Evolutionary conservation across 768 basidiomycete genomes (phyloP), one percentile per base, ranked within the genome.

Genomic region (Xerocomus brunneocitrinus): DNA sequence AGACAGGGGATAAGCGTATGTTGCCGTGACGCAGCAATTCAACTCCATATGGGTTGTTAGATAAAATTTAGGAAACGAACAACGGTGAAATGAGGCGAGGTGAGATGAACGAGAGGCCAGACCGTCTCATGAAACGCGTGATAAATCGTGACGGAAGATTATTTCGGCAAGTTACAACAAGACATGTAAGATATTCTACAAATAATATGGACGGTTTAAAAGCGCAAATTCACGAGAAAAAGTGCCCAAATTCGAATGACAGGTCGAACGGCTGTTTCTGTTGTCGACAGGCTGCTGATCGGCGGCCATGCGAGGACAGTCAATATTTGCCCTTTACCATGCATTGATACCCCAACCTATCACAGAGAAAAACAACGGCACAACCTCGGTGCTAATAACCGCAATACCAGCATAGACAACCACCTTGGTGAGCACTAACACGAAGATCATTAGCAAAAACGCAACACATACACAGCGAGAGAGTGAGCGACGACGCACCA

Each of bases 351-450:
- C 88, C 83, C 83, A 87, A 2, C 84, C 87, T 7, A 88, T 59
- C 3, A 80, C 48, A 59, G 87, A 82, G 60, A 90, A 92, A 60
- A 82, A 66, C 12, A 85, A 71, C 0, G 91, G 91, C 31, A 86
- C 73, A 0, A 74, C 68, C 58, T 87, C 83, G 13, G 73, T 69
- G 2, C 85, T 80, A 10, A 94, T 64, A 12, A 87, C 68, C 0
- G 81, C 91, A 55, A 98, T 95, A 0, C 95, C 94, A 47, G 80
- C 78, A 66, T 98, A 95, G 5, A 95, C 93, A 41, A 91, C 82
- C 12, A 94, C 84, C 73, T 94, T 95, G 27, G 92, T 94, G 56
- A 94, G 69, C 8, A 94, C 91, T 92, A 55, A 13, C 27, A 32
- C 9, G 24, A 14, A n/a, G 8, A 8, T 25, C 30, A 31, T 55